Evolutionary conservation across 2,329 filamentous ascomycete genomes (phyloP).

Genomic region (Ceratocystis harringtonii): DNA sequence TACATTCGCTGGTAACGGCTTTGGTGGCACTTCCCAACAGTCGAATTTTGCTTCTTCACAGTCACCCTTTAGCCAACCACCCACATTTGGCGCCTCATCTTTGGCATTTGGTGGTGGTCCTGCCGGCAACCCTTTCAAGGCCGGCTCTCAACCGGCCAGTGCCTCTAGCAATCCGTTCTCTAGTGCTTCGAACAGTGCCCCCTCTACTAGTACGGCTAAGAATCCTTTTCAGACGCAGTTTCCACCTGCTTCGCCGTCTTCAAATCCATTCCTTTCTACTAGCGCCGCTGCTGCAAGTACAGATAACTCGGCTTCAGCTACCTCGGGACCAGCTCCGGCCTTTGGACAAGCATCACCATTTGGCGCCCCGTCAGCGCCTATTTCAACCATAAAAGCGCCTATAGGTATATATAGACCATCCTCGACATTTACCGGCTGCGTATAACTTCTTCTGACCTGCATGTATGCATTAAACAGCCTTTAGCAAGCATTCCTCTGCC

Average conservation of each 20-base stretch:
- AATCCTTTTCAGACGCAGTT: slow-evolving; percentile 12
- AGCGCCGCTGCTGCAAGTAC: not conserved
- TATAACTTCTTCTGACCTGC: not conserved
- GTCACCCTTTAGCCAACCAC: slow-evolving; percentile 14
- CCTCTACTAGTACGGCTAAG: not conserved
- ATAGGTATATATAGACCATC: slow-evolving; percentile 4
- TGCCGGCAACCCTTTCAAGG: slow-evolving; percentile 11
- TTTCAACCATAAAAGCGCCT: not conserved
- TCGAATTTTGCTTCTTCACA: slow-evolving; percentile 9
- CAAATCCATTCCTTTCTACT: slow-evolving; percentile 10
- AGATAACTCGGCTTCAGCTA: not conserved
- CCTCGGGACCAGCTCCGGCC: slow-evolving; percentile 1
- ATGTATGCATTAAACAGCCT: not conserved
- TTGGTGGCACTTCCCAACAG: slow-evolving; percentile 5
- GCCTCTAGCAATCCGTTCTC: slow-evolving; percentile 11
- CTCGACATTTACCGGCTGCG: too few relatives aligned
- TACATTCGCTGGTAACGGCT: slow-evolving; percentile 15
- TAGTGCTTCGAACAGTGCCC: not conserved
- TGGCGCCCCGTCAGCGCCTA: not conserved
- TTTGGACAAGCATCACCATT: slow-evolving; percentile 14
- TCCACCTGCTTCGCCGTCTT: slow-evolving; percentile 1
- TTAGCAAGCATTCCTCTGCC: not conserved
- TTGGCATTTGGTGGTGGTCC: not conserved
- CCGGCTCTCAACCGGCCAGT: not conserved
- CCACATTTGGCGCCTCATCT: not conserved